Base-by-base conservation (phyloP, 768 basidiomycete genomes). In the Tricholoma flavovirens region DNA sequence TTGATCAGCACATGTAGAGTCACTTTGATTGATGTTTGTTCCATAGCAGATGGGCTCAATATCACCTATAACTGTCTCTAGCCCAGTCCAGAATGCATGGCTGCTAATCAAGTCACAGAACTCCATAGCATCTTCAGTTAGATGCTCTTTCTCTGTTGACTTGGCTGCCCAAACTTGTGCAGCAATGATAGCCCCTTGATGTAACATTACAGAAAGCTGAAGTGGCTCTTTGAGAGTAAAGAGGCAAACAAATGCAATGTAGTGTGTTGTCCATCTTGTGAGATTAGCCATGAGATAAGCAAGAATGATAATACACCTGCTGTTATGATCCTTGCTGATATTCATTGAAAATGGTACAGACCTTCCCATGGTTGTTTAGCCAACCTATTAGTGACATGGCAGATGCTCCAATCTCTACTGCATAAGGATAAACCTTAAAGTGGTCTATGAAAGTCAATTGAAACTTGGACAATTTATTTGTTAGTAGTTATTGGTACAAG, bases 321-420 rank as follows among this genome's bases (percentile, higher is more conserved):
- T 32, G 11, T 33, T 33, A 17, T n/a, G 2, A 14, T 19, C 30
- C n/a, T 50, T 32, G 17, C 49, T 50, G 49, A 50, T 50, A 29
- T 15, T 30, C n/a, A 33, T 50, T 12, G 33, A 50, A 50, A 19
- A 50, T 50, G 30, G 26, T 21, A 5, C n/a, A 15, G 26, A 51
- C 49, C 49, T 51, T 51, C 26, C 49, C 49, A 32, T 51, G n/a
- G 30, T 21, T 51, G 14, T 51, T 51, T 26, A 51, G 30, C 49
- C 49, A 51, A 5, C 49, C 49, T 30, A 51, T 51, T 15, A 51
- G 35, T 10, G 15, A 26, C 2, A 32, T 51, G n/a, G 49, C 49
- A 51, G 15, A n/a, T n/a, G 49, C 49, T 36, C n/a, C 32, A 19
- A 21, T 36, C 15, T 51, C n/a, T 30, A 21, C 49, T 11, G 30